These are phyloP conservation scores for Centaurea solstitialis DNA, from an alignment of 129 eudicot genomes.

Conservation along the genomic window DNA sequence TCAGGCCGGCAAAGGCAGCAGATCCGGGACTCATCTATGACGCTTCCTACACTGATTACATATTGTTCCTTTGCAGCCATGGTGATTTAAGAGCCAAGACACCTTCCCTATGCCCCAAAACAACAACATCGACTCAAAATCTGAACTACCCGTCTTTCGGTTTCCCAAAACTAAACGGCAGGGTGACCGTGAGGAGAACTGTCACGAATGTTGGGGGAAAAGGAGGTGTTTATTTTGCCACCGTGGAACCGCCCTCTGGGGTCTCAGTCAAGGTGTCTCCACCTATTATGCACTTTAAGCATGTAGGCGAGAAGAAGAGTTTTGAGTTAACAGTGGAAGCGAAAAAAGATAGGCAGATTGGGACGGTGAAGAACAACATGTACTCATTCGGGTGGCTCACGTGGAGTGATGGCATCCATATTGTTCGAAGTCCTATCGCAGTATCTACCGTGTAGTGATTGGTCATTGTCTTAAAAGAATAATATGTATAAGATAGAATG, in stretches of 20 bases:
- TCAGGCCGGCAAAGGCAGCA: constrained; percentile 80
- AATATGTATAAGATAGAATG: constrained; percentile 1
- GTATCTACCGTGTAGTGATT: constrained; percentile 52
- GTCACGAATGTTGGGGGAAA: constrained; percentile 81
- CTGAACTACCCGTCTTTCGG: constrained; percentile 88
- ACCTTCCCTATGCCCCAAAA: constrained; percentile 56
- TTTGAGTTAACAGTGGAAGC: constrained; percentile 67
- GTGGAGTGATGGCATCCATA: constrained; percentile 74
- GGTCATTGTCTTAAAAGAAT: neutral
- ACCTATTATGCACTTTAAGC: constrained; percentile 48
- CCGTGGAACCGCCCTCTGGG: constrained; percentile 66
- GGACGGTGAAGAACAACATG: constrained; percentile 2
- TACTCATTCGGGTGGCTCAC: constrained; percentile 76
- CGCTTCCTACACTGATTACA: constrained; percentile 73
- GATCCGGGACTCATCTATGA: constrained; percentile 96
- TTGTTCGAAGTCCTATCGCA: constrained; percentile 79
- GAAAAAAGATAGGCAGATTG: neutral
- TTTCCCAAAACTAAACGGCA: constrained; percentile 57
- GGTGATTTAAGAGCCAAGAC: constrained; percentile 25
- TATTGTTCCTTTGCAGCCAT: constrained; percentile 65
- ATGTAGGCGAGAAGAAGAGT: constrained; percentile 55
- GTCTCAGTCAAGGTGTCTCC: constrained; percentile 59
- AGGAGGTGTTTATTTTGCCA: constrained; percentile 61
- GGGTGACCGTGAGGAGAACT: constrained; percentile 47
- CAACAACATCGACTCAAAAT: constrained; percentile 41